Conservation (phyloP, 306 rosid genomes). For the Herpetospermum pedunculosum region DNA sequence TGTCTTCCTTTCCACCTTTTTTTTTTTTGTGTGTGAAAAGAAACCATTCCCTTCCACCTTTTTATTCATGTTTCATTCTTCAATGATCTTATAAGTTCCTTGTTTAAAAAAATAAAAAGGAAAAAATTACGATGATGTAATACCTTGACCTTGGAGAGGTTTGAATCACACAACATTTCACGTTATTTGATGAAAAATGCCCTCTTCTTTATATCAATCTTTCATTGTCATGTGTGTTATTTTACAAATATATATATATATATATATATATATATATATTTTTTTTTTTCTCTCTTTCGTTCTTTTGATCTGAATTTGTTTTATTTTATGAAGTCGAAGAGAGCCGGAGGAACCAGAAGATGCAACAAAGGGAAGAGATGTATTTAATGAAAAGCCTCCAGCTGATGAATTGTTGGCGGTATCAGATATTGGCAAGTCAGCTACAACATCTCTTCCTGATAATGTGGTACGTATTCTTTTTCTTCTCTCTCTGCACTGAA, state of each 20-base stretch:
- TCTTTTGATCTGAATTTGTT: conserved; percentile 12
- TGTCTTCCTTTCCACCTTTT: background rate
- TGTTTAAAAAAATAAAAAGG: background rate
- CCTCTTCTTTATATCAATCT: background rate
- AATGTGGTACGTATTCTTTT: conserved; percentile 63
- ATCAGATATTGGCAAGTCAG: conserved; percentile 90
- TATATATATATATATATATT: too few species aligned
- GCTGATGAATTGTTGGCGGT: conserved; percentile 92
- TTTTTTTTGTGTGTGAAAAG: background rate
- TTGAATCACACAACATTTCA: background rate
- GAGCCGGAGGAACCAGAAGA: conserved; percentile 99
- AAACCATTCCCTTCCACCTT: background rate
- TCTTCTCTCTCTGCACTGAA: background rate
- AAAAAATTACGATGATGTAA: background rate
- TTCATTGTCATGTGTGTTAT: background rate
- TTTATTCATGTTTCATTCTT: background rate
- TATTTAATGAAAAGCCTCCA: conserved; percentile 95
- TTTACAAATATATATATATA: too few species aligned
- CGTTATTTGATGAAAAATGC: background rate
- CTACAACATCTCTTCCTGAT: conserved; percentile 89
- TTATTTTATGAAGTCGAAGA: conserved; percentile 52
- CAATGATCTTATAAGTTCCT: background rate
- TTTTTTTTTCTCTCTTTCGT: background rate
- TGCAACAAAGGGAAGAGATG: conserved; percentile 96
- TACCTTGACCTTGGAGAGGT: background rate